These are phyloP conservation scores for Epichloe hybrida DNA, from an alignment of 2,329 filamentous ascomycete genomes.

Conservation along the genomic window DNA sequence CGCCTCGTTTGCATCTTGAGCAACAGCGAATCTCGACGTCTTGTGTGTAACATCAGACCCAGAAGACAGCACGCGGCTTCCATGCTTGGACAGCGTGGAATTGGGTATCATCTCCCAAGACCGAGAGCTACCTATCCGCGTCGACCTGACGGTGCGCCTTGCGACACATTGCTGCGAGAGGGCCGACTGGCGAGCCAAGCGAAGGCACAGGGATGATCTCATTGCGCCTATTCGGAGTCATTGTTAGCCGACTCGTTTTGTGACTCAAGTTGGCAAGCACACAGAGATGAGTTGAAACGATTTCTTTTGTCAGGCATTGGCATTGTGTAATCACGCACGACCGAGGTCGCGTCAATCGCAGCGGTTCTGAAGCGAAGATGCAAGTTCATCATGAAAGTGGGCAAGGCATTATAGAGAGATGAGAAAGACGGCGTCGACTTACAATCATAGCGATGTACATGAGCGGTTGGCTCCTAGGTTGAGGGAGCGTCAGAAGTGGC, in stretches of 20 bases:
- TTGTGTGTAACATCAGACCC: constrained; percentile 6
- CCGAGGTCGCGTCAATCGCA: constrained; percentile 34
- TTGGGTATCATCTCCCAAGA: neutral
- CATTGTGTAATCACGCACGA: constrained; percentile 30
- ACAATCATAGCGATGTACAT: constrained; percentile 22
- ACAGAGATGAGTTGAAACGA: constrained; percentile 1
- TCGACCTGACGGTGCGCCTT: neutral
- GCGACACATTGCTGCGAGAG: constrained; percentile 2
- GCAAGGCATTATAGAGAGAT: neutral
- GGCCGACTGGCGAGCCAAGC: constrained; percentile 20
- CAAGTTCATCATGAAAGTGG: constrained; percentile 27
- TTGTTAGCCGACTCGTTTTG: neutral
- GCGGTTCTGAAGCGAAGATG: constrained; percentile 35
- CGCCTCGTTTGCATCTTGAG: constrained; percentile 11
- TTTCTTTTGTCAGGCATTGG: constrained; percentile 21
- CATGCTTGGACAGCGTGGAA: neutral
- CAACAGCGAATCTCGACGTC: constrained; percentile 8
- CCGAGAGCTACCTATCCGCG: constrained; percentile 1
- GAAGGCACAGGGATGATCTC: constrained; percentile 24
- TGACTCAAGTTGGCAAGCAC: neutral
- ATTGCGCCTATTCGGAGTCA: constrained; percentile 17
- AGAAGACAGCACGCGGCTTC: constrained; percentile 10
- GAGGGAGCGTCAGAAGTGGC: neutral
- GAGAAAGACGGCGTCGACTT: constrained; percentile 13
- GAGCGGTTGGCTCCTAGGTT: constrained; percentile 2